Evolutionary conservation across 805 yeast genomes (phyloP).

Genomic region (Kazachstania kunashirensis): DNA sequence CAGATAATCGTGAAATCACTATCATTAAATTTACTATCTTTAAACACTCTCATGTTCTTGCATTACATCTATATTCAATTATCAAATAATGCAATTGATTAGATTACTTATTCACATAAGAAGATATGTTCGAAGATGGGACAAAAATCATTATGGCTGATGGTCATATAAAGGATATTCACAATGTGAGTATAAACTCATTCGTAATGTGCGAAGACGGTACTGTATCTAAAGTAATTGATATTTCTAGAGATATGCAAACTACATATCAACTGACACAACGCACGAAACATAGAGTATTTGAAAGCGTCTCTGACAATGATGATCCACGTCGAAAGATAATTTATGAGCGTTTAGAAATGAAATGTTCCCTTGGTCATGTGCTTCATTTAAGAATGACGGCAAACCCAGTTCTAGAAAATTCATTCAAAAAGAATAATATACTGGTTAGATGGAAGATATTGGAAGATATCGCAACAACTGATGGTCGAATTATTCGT

Average conservation of each 20-base stretch:
- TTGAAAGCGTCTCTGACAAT: not conserved
- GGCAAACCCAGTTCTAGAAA: slow-evolving; percentile 16
- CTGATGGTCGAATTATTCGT: slow-evolving; percentile 16
- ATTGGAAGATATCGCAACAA: slow-evolving; percentile 13
- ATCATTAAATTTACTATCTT: too few species aligned
- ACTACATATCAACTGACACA: slow-evolving; percentile 34
- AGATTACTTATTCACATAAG: too few species aligned
- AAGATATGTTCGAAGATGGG: slow-evolving; percentile 30
- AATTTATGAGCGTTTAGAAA: slow-evolving; percentile 16
- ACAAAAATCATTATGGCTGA: slow-evolving; percentile 36
- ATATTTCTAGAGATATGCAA: slow-evolving; percentile 36
- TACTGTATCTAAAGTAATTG: slow-evolving; percentile 31
- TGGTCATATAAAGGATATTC: slow-evolving; percentile 31
- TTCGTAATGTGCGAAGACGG: slow-evolving; percentile 38
- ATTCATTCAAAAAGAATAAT: slow-evolving; percentile 11
- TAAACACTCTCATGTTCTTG: too few species aligned
- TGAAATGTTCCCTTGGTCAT: slow-evolving; percentile 20
- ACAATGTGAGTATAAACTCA: slow-evolving; percentile 32
- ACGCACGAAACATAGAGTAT: slow-evolving; percentile 18
- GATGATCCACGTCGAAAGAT: slow-evolving; percentile 3
- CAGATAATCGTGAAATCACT: too few species aligned
- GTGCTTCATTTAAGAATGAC: slow-evolving; percentile 12
- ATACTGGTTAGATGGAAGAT: slow-evolving; percentile 15
- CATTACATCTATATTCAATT: too few species aligned
- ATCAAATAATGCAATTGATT: too few species aligned